Base-by-base conservation (phyloP, 495 filamentous ascomycete genomes). In the Hypoxylon trugodes region DNA sequence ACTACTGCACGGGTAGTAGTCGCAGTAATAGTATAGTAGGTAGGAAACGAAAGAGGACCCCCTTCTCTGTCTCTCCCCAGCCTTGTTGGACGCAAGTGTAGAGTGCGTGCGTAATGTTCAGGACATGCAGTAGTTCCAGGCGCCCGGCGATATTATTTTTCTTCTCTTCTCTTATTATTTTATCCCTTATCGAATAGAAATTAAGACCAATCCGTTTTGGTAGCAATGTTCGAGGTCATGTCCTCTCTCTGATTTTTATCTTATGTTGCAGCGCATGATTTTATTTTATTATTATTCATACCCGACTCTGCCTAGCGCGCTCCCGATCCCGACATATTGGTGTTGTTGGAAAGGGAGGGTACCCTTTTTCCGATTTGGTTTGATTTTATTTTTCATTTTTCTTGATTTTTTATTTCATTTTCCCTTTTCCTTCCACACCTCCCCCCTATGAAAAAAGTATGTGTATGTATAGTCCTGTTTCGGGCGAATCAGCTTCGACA, bases 311-410 rank as follows among this genome's bases (percentile, higher is more conserved):
- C 54, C 60, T 64, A 69, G 69, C 35, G 64, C 58, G 61, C 66
- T 66, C 62, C 66, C 66, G 66, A 55, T 36, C 62, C 66, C 66
- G 66, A 55, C 30, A 55, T 46, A 61, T 69, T 71, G 66, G 61
- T 71, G 69, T 71, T 58, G 68, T 65, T 48, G 69, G 58, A 63
- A 51, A 41, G 36, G 46, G 33, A 48, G 30, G 43, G 37, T 49
- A 37, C 16, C 28, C 7, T 16, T 28, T 4, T 25, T 22, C 10
- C 26, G 19, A 26, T 48, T 48, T 18, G 32, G 16, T 32, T 5
- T 45, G 16, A 16, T 45, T 18, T 46, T 53, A 38, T 55, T 40
- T 47, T 25, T 38, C 36, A 41, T 30, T 19, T 48, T 38, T 21
- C 52, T 36, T 46, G 36, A 28, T 55, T 43, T 9, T 35, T 35